Conservation (phyloP, 768 basidiomycete species). For the Tulasnella sp. region DNA sequence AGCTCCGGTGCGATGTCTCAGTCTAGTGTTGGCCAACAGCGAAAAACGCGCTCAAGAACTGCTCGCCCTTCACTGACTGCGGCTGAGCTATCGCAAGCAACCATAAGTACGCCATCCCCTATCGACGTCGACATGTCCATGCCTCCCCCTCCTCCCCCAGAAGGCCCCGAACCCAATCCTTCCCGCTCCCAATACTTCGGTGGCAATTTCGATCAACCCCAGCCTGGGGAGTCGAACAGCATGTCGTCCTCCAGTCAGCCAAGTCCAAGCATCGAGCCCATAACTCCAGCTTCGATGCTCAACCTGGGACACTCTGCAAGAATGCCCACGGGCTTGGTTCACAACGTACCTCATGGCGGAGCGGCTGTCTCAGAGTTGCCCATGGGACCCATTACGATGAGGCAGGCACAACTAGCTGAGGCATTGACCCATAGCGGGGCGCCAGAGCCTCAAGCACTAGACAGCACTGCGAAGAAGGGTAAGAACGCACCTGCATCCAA, state of each 20-base stretch:
- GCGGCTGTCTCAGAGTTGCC: neutral
- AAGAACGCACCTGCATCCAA: neutral
- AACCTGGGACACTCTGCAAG: constrained; percentile 64
- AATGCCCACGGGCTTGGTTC: constrained; percentile 44
- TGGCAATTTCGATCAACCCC: neutral
- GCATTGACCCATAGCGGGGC: neutral
- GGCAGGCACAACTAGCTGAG: constrained; percentile 10
- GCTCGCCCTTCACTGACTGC: constrained; percentile 3
- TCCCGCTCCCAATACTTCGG: neutral
- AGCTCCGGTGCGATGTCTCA: neutral
- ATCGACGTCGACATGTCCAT: constrained; percentile 65
- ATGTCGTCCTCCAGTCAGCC: neutral
- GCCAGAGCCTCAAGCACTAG: neutral
- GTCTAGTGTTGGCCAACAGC: neutral
- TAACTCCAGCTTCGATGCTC: constrained; percentile 91
- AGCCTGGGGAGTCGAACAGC: neutral
- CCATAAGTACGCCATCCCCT: constrained; percentile 43
- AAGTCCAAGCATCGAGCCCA: constrained; percentile 55
- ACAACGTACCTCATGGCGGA: neutral
- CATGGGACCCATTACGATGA: constrained; percentile 11
- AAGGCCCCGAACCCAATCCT: constrained; percentile 28
- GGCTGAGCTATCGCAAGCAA: constrained; percentile 1
- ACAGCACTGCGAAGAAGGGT: neutral
- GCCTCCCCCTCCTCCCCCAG: constrained; percentile 73
- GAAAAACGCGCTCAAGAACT: neutral